Evolutionary conservation across 352 stramenopile genomes (phyloP), one percentile per base, ranked within the genome.

Genomic region (Globisporangium acanthophoron): DNA sequence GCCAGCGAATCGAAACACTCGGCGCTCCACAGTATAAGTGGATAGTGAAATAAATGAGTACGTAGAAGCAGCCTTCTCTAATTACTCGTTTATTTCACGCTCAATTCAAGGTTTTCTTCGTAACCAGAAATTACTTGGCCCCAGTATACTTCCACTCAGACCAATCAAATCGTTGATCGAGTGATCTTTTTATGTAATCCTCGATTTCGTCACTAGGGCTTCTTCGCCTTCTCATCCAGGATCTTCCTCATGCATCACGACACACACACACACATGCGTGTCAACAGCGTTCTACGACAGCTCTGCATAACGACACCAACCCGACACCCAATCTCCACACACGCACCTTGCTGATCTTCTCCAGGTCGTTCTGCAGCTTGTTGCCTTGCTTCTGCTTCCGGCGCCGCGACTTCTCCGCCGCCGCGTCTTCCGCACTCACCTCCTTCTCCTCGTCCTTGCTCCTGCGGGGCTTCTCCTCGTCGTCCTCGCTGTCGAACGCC

Each of bases 311-410:
- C 16, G 33, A 3, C 50, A 50, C 2, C 7, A 24, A 24, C 21
- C 21, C 39, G 47, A 41, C n/a, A 49, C 37, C 20, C 12, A 37
- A 44, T 50, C 37, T 49, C 57, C 70, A 49, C 29, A 52, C 35
- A 58, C 67, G 20, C 61, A 90, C 76, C 76, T 88, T 79, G 58
- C 75, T 86, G 58, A 90, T 85, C 71, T 88, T 88, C 52, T 84
- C 73, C 13, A 90, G 69, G 29, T 88, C 80, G 55, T 73, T 87
- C 40, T 77, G 64, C 12, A 90, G 62, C 57, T 85, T 88, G 66
- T 78, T 87, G 61, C 64, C 73, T 35, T 83, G 73, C 52, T 87
- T 88, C 55, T 88, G 73, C 56, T 87, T 77, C 56, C 85, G 85
- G 16, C 78, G 76, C 29, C 71, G 70, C 6, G 37, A 51, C 18